phyloP scores from a whole-genome alignment of 2,329 filamentous ascomycete genomes.

The Grosmannia huntii region DNA sequence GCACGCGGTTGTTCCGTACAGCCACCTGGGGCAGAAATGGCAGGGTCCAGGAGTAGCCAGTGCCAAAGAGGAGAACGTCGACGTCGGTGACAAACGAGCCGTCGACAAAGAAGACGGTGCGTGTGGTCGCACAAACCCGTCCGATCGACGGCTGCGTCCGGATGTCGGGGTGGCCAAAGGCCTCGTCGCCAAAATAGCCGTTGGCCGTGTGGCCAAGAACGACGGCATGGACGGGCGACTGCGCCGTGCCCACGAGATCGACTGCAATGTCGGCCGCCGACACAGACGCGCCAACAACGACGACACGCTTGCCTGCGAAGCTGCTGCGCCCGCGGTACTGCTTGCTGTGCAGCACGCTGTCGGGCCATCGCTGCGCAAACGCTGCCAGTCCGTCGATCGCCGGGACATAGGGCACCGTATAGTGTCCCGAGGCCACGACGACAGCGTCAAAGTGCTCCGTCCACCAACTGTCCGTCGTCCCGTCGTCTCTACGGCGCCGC shows the following conservation, averaged over 20 bases:
- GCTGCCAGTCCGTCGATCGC: conserved; percentile 31
- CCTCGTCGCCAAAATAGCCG: conserved; percentile 17
- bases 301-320: conserved; percentile 24
- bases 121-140: conserved; percentile 22
- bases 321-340: conserved; percentile 49
- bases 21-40: conserved; percentile 43
- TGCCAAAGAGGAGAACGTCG: conserved; percentile 53
- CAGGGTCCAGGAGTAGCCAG: conserved; percentile 51
- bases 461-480: conserved; percentile 46
- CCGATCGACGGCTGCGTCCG: conserved; percentile 8
- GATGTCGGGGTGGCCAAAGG: conserved; percentile 27
- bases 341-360: conserved; percentile 51
- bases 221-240: conserved; percentile 15
- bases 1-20: conserved; percentile 40
- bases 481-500: conserved; percentile 20
- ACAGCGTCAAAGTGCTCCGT: conserved; percentile 48
- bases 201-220: conserved; percentile 16
- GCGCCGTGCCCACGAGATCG: conserved; percentile 19
- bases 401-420: conserved; percentile 43
- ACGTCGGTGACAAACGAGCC: conserved; percentile 38
- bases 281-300: conserved; percentile 39
- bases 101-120: conserved; percentile 43
- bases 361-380: conserved; percentile 27
- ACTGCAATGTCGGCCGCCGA: conserved; percentile 45
- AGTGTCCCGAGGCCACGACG: conserved; percentile 55